These are phyloP conservation scores for Cochlearia excelsa DNA, from an alignment of 345 rosid genomes.

Conservation along the genomic window DNA sequence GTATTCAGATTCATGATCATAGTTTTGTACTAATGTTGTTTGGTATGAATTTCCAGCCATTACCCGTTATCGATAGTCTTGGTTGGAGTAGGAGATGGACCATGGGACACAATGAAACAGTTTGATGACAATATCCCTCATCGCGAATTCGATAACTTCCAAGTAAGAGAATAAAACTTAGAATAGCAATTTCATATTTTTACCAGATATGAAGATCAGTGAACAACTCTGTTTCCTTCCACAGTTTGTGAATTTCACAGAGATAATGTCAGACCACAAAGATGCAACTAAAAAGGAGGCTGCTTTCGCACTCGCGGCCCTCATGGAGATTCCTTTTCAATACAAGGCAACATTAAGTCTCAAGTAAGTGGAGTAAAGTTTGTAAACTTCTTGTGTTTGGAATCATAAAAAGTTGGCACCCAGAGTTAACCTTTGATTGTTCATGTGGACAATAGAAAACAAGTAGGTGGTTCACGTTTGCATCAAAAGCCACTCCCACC, in stretches of 20 bases:
- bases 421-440: slow-evolving; percentile 20
- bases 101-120: slow-evolving; percentile 89
- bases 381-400: background rate
- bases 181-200: background rate
- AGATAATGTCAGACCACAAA: slow-evolving; percentile 70
- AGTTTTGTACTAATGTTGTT: background rate
- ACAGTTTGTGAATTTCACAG: slow-evolving; percentile 88
- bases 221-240: slow-evolving; percentile 4
- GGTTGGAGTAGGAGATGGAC: slow-evolving; percentile 98
- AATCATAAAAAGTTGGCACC: slow-evolving; percentile 12
- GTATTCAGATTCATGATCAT: slow-evolving; percentile 3
- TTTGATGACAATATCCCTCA: slow-evolving; percentile 91
- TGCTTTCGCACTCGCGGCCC: slow-evolving; percentile 90
- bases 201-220: background rate
- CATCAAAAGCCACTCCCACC: slow-evolving; percentile 63
- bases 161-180: slow-evolving; percentile 42
- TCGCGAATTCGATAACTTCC: slow-evolving; percentile 88
- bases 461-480: slow-evolving; percentile 26
- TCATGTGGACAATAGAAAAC: slow-evolving; percentile 42
- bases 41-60: slow-evolving; percentile 42
- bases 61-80: slow-evolving; percentile 83
- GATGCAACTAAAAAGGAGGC: slow-evolving; percentile 69
- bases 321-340: slow-evolving; percentile 92
- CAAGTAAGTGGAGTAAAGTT: slow-evolving; percentile 39
- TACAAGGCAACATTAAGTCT: slow-evolving; percentile 76